phyloP scores from a whole-genome alignment of 1,139 yeast species.

The Kodamaea derodonti region DNA sequence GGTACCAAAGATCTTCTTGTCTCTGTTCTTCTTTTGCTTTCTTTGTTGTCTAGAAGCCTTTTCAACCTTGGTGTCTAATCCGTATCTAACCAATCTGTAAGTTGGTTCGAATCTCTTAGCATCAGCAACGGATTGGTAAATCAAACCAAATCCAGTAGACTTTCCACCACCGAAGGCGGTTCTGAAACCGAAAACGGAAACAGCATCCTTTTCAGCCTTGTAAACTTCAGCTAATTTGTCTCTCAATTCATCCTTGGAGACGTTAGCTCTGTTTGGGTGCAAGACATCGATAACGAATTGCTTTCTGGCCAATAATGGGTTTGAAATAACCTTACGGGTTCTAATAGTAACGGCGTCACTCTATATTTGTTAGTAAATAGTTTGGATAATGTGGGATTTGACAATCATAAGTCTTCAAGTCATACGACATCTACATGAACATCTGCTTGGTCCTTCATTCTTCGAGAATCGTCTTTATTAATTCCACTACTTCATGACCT shows the following conservation, averaged over 20 bases:
- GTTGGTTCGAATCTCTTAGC: slow-evolving; percentile 99
- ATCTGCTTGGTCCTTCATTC: too few relatives aligned
- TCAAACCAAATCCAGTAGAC: slow-evolving; percentile 98
- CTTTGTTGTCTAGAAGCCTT: slow-evolving; percentile 99
- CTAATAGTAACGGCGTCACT: slow-evolving; percentile 99
- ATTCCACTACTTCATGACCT: too few relatives aligned
- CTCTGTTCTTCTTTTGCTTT: slow-evolving; percentile 99
- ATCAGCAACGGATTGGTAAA: slow-evolving; percentile 97
- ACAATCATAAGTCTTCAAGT: too few relatives aligned
- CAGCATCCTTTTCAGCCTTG: slow-evolving; percentile 98
- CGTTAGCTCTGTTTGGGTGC: slow-evolving; percentile 99
- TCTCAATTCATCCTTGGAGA: slow-evolving; percentile 98
- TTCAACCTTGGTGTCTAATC: slow-evolving; percentile 93
- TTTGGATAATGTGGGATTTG: not conserved
- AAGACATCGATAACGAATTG: slow-evolving; percentile 99
- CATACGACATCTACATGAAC: too few relatives aligned
- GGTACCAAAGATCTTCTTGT: slow-evolving; percentile 98
- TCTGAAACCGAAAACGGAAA: slow-evolving; percentile 98
- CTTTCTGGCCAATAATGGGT: slow-evolving; percentile 99
- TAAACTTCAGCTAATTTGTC: slow-evolving; percentile 94
- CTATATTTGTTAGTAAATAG: slow-evolving; percentile 42
- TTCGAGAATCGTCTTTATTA: too few relatives aligned
- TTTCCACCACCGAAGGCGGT: slow-evolving; percentile 99
- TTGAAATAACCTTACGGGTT: slow-evolving; percentile 99
- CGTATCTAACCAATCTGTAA: slow-evolving; percentile 99